A percentile compares a stretch with the other conserved stretches of the same genome.
These are phyloP conservation scores for Leptographium lundbergii DNA, from an alignment of 2,329 filamentous ascomycete genomes.

Conservation along the genomic window DNA sequence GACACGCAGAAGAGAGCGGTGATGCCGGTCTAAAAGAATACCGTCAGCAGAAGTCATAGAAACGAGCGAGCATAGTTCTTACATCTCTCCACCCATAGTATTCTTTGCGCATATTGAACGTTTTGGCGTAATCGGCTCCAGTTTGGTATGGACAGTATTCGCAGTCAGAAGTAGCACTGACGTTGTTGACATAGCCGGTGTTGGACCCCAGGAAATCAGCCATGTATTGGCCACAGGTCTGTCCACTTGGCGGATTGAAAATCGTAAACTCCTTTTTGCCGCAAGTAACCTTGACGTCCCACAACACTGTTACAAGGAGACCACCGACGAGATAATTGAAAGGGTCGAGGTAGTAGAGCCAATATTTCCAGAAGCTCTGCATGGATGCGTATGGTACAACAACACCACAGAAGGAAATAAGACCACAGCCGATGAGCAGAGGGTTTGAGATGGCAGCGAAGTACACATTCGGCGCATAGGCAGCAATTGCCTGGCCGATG, in stretches of 20 bases:
- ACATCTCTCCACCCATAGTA: slow-evolving; percentile 54
- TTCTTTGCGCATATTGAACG: slow-evolving; percentile 46
- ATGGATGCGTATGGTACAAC: slow-evolving; percentile 54
- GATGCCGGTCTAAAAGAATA: slow-evolving; percentile 29
- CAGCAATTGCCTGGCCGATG: slow-evolving; percentile 51
- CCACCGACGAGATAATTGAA: slow-evolving; percentile 49
- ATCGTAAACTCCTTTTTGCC: slow-evolving; percentile 33
- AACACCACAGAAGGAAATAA: slow-evolving; percentile 64
- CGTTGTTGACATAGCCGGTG: slow-evolving; percentile 35
- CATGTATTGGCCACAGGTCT: slow-evolving; percentile 47
- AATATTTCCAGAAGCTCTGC: slow-evolving; percentile 53
- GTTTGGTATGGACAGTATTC: slow-evolving; percentile 47
- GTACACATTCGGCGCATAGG: slow-evolving; percentile 47
- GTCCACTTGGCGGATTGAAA: slow-evolving; percentile 35
- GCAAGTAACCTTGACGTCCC: slow-evolving; percentile 34
- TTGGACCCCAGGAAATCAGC: slow-evolving; percentile 33
- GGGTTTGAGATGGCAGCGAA: slow-evolving; percentile 47
- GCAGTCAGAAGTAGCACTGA: slow-evolving; percentile 44
- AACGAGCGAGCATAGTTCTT: not conserved
- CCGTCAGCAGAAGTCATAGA: not conserved
- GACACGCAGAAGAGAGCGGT: slow-evolving; percentile 41
- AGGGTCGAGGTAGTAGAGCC: slow-evolving; percentile 50
- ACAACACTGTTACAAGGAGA: slow-evolving; percentile 39
- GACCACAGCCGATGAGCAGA: slow-evolving; percentile 35
- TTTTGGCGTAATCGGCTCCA: slow-evolving; percentile 47